Percentiles rank a stretch among this genome's conserved stretches.
Conservation (phyloP, 106 monocot genomes). For the Agapanthus africanus region DNA sequence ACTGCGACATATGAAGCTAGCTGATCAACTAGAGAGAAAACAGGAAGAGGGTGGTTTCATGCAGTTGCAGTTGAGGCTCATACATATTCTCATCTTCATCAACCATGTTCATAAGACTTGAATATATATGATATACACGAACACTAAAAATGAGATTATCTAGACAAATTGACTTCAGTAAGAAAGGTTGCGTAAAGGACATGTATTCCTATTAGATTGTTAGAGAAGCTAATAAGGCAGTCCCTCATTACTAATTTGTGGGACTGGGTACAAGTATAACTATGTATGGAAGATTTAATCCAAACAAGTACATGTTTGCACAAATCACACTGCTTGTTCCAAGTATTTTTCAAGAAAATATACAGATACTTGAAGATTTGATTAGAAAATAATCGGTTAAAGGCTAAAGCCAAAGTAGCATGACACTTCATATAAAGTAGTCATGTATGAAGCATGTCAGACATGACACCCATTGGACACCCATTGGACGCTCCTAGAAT, state of each 20-base stretch:
- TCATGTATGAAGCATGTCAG: background rate
- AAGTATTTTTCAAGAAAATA: background rate
- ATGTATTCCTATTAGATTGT: background rate
- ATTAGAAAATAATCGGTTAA: background rate
- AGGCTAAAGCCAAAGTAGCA: no score
- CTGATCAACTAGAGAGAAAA: background rate
- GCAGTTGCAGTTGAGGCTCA: background rate
- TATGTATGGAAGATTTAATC: no score
- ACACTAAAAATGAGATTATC: background rate
- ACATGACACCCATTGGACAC: background rate
- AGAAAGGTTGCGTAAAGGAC: background rate
- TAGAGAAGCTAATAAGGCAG: background rate
- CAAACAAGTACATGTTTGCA: background rate
- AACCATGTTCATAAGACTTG: background rate
- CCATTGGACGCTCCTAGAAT: background rate
- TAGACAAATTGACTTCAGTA: background rate
- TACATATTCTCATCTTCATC: background rate
- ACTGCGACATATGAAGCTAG: background rate
- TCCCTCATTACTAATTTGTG: background rate
- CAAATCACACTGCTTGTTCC: background rate
- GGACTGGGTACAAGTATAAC: no score
- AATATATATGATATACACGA: background rate
- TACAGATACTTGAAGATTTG: background rate
- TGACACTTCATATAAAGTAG: no score
- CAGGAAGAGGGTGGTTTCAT: background rate